Base-by-base conservation (phyloP, 169 alveolate species). In the Eimeria necatrix region DNA sequence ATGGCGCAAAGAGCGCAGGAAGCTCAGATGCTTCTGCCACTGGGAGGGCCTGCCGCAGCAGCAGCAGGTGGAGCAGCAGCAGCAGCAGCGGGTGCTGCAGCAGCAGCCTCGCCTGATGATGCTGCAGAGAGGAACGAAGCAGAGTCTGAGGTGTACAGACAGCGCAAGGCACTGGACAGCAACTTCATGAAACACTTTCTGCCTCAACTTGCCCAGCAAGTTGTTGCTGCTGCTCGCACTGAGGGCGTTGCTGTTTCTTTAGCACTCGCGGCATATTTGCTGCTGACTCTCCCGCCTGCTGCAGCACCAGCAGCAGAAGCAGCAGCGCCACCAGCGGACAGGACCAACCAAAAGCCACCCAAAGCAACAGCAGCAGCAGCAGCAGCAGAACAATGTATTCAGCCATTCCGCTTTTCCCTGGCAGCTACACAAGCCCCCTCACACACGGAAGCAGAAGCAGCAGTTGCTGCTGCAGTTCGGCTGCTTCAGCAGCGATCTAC, bases 201-300 rank as follows among this genome's bases (percentile, higher is more conserved):
- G 74, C 74, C 74, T 0, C 83, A 71, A 48, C 83, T 71, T 20
- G 46, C 83, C 20, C 4, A 1, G 68, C 12, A 56, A 56, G 68
- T 56, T 14, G 68, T 56, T 18, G 68, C 68, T 56, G 22, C 51
- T 71, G 83, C 83, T 32, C 48, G 83, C 18, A 6, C 48, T 8
- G 48, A 16, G 14, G 83, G 83, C 48, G 14, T 22, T 32, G 83
- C 83, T 24, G 52, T 71, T 48, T 71, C 83, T 2, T 41, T 71
- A 10, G 83, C 83, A 48, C 83, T n/a, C 24, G 83, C 83, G 14
- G 83, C 83, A 0, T 71, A 71, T 22, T 1, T 71, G 52, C 49
- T 71, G 83, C 83, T 71, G 53, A 71, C 83, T 7, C 48, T 71
- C 16, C 83, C 83, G 16, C 83, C 83, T 71, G 48, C 83, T 10